Evolutionary conservation across 345 rosid genomes (phyloP), one percentile per base, ranked within the genome.

Genomic region (Orychophragmus violaceus): DNA sequence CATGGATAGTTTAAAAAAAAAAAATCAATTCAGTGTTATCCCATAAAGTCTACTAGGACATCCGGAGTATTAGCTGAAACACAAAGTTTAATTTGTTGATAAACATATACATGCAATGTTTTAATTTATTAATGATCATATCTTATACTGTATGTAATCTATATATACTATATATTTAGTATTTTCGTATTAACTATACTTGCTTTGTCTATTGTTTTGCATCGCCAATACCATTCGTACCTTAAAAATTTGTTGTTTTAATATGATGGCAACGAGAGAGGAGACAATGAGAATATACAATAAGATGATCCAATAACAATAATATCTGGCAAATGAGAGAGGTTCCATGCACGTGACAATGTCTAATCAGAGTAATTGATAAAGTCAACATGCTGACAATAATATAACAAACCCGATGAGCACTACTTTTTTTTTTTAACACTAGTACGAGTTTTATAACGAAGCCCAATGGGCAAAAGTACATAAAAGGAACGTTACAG

Each of bases 301-400:
- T 11, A 42, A 22, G 11, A 39, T 37, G n/a, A 44, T 41, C 14
- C 2, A 23, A 41, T 61, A 41, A 52, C 62, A 61, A 39, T 53
- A 53, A 30, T 54, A 63, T 25, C 55, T 42, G 60, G 57, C 63
- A 71, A 44, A 30, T 54, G 29, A 62, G 50, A 44, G 58, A 45
- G 11, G 49, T 48, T 54, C 49, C n/a, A 18, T 62, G 58, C 75
- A 71, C 64, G 75, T 71, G 75, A 63, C 50, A 35, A 3, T 56
- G 64, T 61, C 36, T 30, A 45, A 51, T 51, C 36, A 41, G 5
- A 52, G 44, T 9, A 30, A 52, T 52, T 53, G 13, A 17, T 12
- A 62, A 70, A 70, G 62, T 70, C 74, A 70, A 70, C 56, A 60
- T 29, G 51, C 59, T 49, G 66, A 69, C 52, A 21, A 59, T 50